These are phyloP conservation scores for Paecilomyces sp. DNA, from an alignment of 2,329 filamentous ascomycete species.

Conservation along the genomic window DNA sequence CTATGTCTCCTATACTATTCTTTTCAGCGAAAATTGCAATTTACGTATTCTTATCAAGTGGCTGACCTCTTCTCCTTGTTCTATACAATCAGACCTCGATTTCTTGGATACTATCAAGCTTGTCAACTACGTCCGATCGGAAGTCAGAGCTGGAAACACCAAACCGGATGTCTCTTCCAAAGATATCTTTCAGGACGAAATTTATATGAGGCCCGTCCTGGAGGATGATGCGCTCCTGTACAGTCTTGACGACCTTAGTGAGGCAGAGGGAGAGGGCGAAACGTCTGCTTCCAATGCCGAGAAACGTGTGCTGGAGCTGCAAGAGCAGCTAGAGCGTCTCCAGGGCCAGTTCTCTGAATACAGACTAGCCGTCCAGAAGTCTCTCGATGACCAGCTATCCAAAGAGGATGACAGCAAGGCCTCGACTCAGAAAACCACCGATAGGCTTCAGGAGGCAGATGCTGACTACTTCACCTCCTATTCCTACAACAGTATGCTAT, in stretches of 20 bases:
- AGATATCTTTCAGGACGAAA: slow-evolving; percentile 65
- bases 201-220: slow-evolving; percentile 73
- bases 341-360: slow-evolving; percentile 59
- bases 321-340: slow-evolving; percentile 54
- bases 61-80: slow-evolving; percentile 11
- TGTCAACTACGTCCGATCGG: slow-evolving; percentile 58
- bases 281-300: slow-evolving; percentile 28
- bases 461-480: slow-evolving; percentile 59
- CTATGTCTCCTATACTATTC: slow-evolving; percentile 9
- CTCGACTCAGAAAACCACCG: slow-evolving; percentile 18
- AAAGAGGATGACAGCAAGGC: slow-evolving; percentile 41
- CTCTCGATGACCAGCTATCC: slow-evolving; percentile 59
- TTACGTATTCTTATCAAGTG: not conserved
- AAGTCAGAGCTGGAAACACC: slow-evolving; percentile 39
- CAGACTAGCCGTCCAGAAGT: slow-evolving; percentile 57
- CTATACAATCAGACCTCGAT: slow-evolving; percentile 50
- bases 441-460: slow-evolving; percentile 45
- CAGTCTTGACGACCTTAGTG: slow-evolving; percentile 69
- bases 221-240: slow-evolving; percentile 87
- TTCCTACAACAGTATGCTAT: slow-evolving; percentile 56
- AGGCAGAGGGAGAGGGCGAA: slow-evolving; percentile 16
- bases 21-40: slow-evolving; percentile 6
- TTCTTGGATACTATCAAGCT: slow-evolving; percentile 68
- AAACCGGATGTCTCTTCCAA: slow-evolving; percentile 53
- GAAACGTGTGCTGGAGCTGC: slow-evolving; percentile 50